A percentile compares a stretch with the other conserved stretches of the same genome.
Conservation (phyloP, 2,329 filamentous ascomycete species). For the Cryphonectria japonica region DNA sequence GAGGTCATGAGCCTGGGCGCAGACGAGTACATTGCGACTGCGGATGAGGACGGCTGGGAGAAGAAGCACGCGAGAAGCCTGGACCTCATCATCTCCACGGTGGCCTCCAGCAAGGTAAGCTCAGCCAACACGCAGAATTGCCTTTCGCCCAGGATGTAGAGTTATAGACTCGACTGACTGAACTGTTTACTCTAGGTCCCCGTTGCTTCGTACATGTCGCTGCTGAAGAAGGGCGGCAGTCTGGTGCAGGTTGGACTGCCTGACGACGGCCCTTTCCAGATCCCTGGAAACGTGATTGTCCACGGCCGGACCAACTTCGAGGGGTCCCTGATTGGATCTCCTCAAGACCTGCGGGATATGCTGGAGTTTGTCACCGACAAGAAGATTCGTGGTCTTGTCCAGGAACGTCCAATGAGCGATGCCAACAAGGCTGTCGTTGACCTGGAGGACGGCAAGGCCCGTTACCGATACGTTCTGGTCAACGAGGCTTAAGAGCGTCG, state of each 20-base stretch:
- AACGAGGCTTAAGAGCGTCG: slow-evolving; percentile 41
- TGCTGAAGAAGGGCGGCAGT: slow-evolving; percentile 61
- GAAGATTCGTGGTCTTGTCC: slow-evolving; percentile 58
- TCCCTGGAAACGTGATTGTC: slow-evolving; percentile 61
- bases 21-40: slow-evolving; percentile 47
- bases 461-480: slow-evolving; percentile 51
- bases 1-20: slow-evolving; percentile 62
- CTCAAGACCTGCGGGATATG: slow-evolving; percentile 62
- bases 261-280: slow-evolving; percentile 50
- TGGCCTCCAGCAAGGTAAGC: slow-evolving; percentile 52
- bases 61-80: slow-evolving; percentile 52
- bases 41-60: slow-evolving; percentile 56
- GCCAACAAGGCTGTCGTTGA: slow-evolving; percentile 59
- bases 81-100: slow-evolving; percentile 62
- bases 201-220: slow-evolving; percentile 59
- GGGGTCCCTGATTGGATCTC: slow-evolving; percentile 49
- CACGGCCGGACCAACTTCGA: slow-evolving; percentile 54
- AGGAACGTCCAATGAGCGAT: slow-evolving; percentile 56
- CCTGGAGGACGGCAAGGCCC: slow-evolving; percentile 57
- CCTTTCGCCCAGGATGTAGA: background rate
- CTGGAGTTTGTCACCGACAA: slow-evolving; percentile 59
- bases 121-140: background rate
- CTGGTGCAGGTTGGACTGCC: slow-evolving; percentile 68
- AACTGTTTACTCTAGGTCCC: slow-evolving; percentile 41
- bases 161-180: too few species aligned